A percentile compares a stretch with the other conserved stretches of the same genome.
phyloP scores from a whole-genome alignment of 2,329 filamentous ascomycete genomes.

The Conoideocrella luteorostrata region DNA sequence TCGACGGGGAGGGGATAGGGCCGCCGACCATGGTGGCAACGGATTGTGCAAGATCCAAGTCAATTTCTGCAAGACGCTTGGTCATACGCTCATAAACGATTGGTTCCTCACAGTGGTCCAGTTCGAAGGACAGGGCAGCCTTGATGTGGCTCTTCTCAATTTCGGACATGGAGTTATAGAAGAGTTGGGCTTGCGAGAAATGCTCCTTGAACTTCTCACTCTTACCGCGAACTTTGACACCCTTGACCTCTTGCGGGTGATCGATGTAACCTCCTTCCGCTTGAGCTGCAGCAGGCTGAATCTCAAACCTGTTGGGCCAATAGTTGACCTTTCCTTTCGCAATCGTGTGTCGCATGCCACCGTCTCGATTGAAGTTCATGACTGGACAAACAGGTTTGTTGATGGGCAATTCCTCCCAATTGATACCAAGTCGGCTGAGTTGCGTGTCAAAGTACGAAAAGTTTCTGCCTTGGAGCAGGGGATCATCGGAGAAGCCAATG shows the following conservation, averaged over 20 bases:
- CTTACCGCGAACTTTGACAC: constrained; percentile 63
- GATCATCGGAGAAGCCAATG: constrained; percentile 71
- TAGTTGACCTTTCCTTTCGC: constrained; percentile 10
- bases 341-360: constrained; percentile 9
- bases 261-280: constrained; percentile 64
- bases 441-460: constrained; percentile 58
- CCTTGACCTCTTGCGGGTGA: constrained; percentile 54
- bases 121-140: constrained; percentile 67
- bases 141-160: constrained; percentile 65
- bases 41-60: constrained; percentile 59
- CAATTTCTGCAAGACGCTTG: constrained; percentile 64
- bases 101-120: constrained; percentile 77
- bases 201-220: constrained; percentile 75
- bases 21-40: constrained; percentile 67
- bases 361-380: constrained; percentile 69
- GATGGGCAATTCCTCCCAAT: constrained; percentile 72
- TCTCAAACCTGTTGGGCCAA: constrained; percentile 34
- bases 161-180: constrained; percentile 69
- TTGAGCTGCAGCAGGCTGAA: constrained; percentile 56
- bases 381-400: constrained; percentile 70
- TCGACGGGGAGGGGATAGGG: constrained; percentile 46
- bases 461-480: constrained; percentile 67
- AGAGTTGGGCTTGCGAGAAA: constrained; percentile 70
- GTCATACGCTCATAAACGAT: constrained; percentile 68
- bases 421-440: constrained; percentile 54